phyloP scores from a whole-genome alignment of 768 basidiomycete species.

The Clitopilus passeckerianus region DNA sequence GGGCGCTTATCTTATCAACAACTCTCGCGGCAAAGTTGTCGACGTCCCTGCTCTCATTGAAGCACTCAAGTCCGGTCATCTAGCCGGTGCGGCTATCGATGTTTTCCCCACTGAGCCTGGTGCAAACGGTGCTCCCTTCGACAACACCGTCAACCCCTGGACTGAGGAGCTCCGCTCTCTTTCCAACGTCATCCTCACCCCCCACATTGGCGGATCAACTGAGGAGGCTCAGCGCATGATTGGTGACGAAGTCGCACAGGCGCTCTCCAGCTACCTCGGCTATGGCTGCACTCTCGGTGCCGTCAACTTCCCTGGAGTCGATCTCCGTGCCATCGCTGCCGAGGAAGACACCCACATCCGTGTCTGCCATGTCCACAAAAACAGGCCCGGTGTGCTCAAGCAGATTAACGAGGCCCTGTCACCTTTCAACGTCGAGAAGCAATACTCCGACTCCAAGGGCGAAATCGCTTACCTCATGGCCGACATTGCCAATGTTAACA shows the following conservation, averaged over 20 bases:
- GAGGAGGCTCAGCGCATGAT: constrained; percentile 99
- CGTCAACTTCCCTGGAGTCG: constrained; percentile 99
- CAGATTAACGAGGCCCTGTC: constrained; percentile 92
- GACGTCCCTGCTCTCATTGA: constrained; percentile 88
- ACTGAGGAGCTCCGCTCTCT: constrained; percentile 66
- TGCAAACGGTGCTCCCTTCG: constrained; percentile 85
- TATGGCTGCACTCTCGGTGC: constrained; percentile 88
- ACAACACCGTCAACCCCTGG: constrained; percentile 86
- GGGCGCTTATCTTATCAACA: constrained; percentile 95
- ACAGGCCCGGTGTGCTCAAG: constrained; percentile 91
- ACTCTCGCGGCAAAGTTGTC: constrained; percentile 92
- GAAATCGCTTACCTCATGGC: constrained; percentile 95
- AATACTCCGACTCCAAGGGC: constrained; percentile 96
- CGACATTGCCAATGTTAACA: constrained; percentile 89
- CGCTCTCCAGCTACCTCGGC: constrained; percentile 85
- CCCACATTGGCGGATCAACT: constrained; percentile 98
- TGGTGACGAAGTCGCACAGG: constrained; percentile 87
- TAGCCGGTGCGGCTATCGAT: constrained; percentile 87
- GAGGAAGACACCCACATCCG: constrained; percentile 81
- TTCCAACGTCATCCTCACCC: constrained; percentile 93
- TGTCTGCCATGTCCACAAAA: constrained; percentile 93
- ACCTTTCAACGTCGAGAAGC: constrained; percentile 98
- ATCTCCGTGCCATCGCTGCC: constrained; percentile 85
- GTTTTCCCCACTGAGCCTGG: constrained; percentile 95
- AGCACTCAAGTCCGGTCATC: constrained; percentile 77